Conservation (phyloP, 2,329 filamentous ascomycete species). For the Pseudogymnoascus sp. region DNA sequence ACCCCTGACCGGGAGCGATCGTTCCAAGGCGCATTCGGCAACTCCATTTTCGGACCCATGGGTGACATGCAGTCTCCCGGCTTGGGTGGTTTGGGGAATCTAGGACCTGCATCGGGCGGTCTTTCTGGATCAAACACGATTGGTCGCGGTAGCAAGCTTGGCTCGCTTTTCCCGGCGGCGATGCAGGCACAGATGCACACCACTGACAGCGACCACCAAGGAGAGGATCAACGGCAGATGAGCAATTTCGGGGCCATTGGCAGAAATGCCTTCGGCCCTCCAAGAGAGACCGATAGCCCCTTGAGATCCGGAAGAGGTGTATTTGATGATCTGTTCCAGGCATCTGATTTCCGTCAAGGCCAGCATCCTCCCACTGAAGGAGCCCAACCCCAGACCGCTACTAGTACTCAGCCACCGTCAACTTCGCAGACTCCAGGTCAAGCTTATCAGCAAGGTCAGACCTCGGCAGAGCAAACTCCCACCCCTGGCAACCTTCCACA, state of each 20-base stretch:
- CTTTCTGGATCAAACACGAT: slow-evolving; percentile 54
- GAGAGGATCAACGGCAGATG: slow-evolving; percentile 52
- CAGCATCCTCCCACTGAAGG: slow-evolving; percentile 23
- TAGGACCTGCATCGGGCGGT: slow-evolving; percentile 52
- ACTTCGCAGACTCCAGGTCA: slow-evolving; percentile 21
- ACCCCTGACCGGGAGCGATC: slow-evolving; percentile 59
- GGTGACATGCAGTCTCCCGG: slow-evolving; percentile 67
- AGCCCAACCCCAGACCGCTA: slow-evolving; percentile 18
- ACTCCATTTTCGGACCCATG: slow-evolving; percentile 68
- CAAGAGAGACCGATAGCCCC: slow-evolving; percentile 52
- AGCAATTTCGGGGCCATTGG: slow-evolving; percentile 61
- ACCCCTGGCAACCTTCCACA: slow-evolving; percentile 53
- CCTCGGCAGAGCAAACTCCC: slow-evolving; percentile 42
- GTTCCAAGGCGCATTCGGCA: slow-evolving; percentile 59
- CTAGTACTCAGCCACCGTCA: slow-evolving; percentile 14
- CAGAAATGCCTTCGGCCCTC: slow-evolving; percentile 47
- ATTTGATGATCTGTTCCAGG: slow-evolving; percentile 41
- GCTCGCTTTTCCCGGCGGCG: slow-evolving; percentile 75
- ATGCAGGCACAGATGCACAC: slow-evolving; percentile 88
- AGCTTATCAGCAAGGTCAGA: slow-evolving; percentile 26
- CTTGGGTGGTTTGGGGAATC: slow-evolving; percentile 59
- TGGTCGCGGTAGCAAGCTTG: slow-evolving; percentile 71
- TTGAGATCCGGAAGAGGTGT: slow-evolving; percentile 45
- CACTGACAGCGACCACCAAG: slow-evolving; percentile 54
- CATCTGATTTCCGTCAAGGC: slow-evolving; percentile 15